Evolutionary conservation across 1,284 basidiomycete species (phyloP), one percentile per base, ranked within the genome.

Genomic region (Heterobasidion occidentale): DNA sequence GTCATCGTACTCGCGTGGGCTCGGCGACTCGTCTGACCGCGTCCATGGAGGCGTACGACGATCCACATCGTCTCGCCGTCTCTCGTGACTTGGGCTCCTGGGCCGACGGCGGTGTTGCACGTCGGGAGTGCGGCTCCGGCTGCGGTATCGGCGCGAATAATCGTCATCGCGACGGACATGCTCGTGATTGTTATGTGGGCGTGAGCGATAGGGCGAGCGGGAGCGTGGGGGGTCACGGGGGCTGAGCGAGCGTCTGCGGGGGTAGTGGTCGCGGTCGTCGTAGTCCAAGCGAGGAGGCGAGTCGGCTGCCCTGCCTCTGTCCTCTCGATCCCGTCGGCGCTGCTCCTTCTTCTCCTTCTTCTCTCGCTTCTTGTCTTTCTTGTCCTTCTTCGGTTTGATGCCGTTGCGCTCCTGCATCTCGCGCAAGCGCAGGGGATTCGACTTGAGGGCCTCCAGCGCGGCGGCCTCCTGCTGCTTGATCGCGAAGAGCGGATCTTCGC

Each of bases 381-480:
- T 83, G 59, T 86, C 83, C 67, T 90, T 86, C 55, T 85, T 83
- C 70, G 81, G 79, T 67, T 88, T 88, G 53, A 87, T 81, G 36
- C 88, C 89, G 58, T 81, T 85, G 55, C 81, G 78, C 70, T 84
- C 86, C 68, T 87, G 89, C 76, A 92, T 77, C 73, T 90, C 88
- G 57, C 86, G 83, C 50, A 98, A 73, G 38, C 94, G 88, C 19
- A 94, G 83, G 14, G 97, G 97, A 64, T 98, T 95, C 56, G 90
- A 87, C 76, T 95, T 83, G 54, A 99, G 77, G 3, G 92, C 85
- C 63, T 97, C 85, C 62, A 94, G 90, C 7, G 94, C 90, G 7
- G 91, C 88, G 69, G 98, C 94, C 71, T 99, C 96, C 67, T 98
- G 95, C 69, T 94, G 90, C 72, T 98, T 98, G 75, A 99, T 99